Evolutionary conservation across 129 eudicot genomes (phyloP).

Genomic region (Arctium minus): DNA sequence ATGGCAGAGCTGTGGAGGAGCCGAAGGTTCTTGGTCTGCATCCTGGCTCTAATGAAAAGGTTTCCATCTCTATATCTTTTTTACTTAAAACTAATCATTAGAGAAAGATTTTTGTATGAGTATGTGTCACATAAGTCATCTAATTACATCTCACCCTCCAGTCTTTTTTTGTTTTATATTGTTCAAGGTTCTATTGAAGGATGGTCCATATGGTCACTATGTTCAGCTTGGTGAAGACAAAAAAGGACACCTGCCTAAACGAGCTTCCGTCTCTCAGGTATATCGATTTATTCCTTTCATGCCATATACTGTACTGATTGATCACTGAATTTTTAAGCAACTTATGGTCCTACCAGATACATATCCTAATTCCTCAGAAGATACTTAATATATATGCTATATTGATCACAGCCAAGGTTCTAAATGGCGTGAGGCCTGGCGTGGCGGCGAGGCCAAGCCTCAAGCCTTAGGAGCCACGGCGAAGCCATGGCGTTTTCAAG

Average conservation of each 20-base stretch:
- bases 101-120: not conserved
- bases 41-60: conserved; percentile 84
- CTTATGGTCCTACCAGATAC: not conserved
- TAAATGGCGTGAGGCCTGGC: too few relatives aligned
- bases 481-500: too few relatives aligned
- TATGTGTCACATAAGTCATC: not conserved
- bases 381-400: too few relatives aligned
- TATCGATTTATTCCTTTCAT: not conserved
- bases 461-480: too few relatives aligned
- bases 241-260: conserved; percentile 79
- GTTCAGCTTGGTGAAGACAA: conserved; percentile 97
- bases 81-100: conserved; percentile 9
- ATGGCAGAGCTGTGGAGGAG: conserved; percentile 46
- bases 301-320: not conserved
- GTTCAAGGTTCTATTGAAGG: conserved; percentile 65
- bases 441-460: too few relatives aligned
- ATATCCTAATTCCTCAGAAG: not conserved
- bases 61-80: conserved; percentile 17
- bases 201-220: conserved; percentile 93
- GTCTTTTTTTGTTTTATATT: not conserved
- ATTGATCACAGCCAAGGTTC: too few relatives aligned
- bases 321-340: not conserved
- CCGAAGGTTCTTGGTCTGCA: conserved; percentile 84
- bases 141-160: not conserved
- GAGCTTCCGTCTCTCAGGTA: conserved; percentile 71